Evolutionary conservation across 768 basidiomycete species (phyloP).

Genomic region (Tylopilus plumbeoviolaceoides): DNA sequence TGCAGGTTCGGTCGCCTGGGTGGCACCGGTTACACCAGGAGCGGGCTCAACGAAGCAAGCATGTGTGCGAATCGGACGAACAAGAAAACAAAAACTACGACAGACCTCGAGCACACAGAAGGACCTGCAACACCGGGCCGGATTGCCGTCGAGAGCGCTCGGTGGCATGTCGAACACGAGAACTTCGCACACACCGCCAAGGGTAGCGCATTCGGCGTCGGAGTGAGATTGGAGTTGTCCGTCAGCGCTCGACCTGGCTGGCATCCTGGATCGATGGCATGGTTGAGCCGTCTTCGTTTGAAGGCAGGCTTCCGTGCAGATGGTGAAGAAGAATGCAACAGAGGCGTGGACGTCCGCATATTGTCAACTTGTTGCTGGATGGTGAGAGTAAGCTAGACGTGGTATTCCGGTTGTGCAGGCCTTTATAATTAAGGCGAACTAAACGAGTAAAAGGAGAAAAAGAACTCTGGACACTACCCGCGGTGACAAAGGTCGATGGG

Average conservation of each 20-base stretch:
- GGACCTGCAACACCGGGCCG: conserved; percentile 13
- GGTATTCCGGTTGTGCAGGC: neutral
- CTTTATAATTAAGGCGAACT: neutral
- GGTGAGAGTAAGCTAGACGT: neutral
- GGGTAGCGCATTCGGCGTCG: neutral
- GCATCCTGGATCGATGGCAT: conserved; percentile 12
- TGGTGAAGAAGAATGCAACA: conserved; percentile 8
- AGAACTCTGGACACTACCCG: neutral
- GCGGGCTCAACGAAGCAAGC: neutral
- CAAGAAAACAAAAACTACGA: neutral
- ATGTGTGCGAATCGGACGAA: neutral
- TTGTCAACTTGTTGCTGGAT: neutral
- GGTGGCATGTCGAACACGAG: conserved; percentile 31
- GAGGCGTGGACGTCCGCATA: conserved; percentile 18
- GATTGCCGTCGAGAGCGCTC: conserved; percentile 18
- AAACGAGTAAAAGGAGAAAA: neutral
- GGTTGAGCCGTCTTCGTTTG: conserved; percentile 28
- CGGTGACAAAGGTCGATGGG: neutral
- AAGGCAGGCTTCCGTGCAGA: conserved; percentile 14
- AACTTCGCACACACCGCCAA: conserved; percentile 10
- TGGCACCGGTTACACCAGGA: neutral
- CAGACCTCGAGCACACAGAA: conserved; percentile 22
- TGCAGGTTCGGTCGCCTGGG: neutral
- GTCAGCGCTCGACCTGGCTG: conserved; percentile 12
- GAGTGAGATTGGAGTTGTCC: conserved; percentile 18